A percentile compares a stretch with the other conserved stretches of the same genome.
phyloP scores from a whole-genome alignment of 2,329 filamentous ascomycete genomes.

The Fusarium sp. region DNA sequence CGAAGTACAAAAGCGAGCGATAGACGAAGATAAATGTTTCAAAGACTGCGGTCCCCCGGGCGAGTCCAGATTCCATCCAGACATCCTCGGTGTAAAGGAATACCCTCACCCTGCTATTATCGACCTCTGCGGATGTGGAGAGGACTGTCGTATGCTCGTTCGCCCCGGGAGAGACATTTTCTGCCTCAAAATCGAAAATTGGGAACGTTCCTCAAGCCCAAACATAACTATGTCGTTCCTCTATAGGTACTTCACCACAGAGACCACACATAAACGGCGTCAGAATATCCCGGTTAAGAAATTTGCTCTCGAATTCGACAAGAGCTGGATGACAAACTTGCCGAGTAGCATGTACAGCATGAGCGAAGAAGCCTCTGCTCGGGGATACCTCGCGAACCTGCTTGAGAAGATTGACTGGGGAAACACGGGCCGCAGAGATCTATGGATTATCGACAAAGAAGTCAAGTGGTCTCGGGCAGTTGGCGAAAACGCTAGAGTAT shows the following conservation, averaged over 20 bases:
- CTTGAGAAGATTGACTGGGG: accelerated
- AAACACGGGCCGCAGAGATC: accelerated
- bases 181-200: background rate
- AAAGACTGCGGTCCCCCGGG: accelerated
- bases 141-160: background rate
- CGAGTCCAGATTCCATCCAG: background rate
- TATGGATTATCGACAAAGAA: conserved; percentile 5
- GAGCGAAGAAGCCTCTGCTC: background rate
- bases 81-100: accelerated
- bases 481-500: background rate
- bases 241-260: too few species aligned
- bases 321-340: too few species aligned
- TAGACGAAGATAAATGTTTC: accelerated
- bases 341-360: background rate
- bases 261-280: too few species aligned
- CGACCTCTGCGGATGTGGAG: background rate
- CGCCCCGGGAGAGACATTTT: background rate
- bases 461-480: background rate
- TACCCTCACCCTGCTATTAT: background rate
- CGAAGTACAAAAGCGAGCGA: background rate
- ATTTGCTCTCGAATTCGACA: too few species aligned
- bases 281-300: too few species aligned
- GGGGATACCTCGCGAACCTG: background rate
- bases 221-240: too few species aligned
- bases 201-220: background rate